These are phyloP conservation scores for Mortierella sp. DNA, from an alignment of 371 early-diverging fungal species.

Conservation along the genomic window DNA sequence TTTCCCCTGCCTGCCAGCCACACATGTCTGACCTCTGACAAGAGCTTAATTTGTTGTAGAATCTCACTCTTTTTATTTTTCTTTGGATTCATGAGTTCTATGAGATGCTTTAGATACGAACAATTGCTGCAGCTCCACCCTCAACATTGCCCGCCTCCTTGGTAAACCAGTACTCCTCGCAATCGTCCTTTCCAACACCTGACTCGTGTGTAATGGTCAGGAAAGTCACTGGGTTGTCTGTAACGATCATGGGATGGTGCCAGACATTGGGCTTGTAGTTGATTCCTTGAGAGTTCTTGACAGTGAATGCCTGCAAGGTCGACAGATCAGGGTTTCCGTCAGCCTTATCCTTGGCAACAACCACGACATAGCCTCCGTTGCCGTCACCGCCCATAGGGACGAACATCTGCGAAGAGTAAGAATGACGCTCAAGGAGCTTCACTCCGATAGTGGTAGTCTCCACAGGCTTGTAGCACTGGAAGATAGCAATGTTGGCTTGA, in stretches of 20 bases:
- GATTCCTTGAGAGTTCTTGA: conserved; percentile 80
- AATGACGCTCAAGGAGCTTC: conserved; percentile 86
- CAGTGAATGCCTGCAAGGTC: conserved; percentile 81
- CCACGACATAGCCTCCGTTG: conserved; percentile 75
- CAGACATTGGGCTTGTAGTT: conserved; percentile 85
- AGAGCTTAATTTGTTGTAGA: no score
- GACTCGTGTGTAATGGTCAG: conserved; percentile 78
- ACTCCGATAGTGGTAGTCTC: conserved; percentile 60
- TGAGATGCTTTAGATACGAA: conserved; percentile 13
- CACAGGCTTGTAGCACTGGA: conserved; percentile 70
- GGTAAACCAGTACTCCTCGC: conserved; percentile 61
- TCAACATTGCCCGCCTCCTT: conserved; percentile 39
- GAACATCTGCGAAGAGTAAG: conserved; percentile 88
- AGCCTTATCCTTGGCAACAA: conserved; percentile 79
- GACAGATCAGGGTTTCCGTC: conserved; percentile 76
- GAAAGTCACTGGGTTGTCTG: conserved; percentile 63
- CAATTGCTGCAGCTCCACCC: conserved; percentile 31
- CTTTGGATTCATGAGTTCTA: no score
- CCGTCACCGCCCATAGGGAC: conserved; percentile 77
- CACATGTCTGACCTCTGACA: no score
- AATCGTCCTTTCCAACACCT: conserved; percentile 74
- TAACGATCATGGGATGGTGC: conserved; percentile 91
- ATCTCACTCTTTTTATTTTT: no score
- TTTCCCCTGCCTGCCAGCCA: no score
- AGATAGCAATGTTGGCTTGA: conserved; percentile 77